Evolutionary conservation across 768 basidiomycete genomes (phyloP).

Genomic region (Candolleomyces aberdarensis): DNA sequence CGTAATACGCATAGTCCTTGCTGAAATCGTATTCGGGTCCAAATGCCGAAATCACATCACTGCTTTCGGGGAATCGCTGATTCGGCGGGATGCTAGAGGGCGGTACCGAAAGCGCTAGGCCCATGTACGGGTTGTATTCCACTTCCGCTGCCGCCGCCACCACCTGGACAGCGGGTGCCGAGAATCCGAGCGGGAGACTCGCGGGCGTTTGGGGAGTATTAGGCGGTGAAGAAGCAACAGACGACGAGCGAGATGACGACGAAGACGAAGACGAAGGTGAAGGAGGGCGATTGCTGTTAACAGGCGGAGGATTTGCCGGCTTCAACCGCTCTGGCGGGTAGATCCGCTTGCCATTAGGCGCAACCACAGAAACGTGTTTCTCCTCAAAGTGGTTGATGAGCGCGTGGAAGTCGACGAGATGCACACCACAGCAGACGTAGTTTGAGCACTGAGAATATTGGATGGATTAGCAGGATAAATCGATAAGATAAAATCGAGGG

Average conservation of each 20-base stretch:
- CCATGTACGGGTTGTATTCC: not conserved
- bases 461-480: not conserved
- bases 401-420: conserved; percentile 45
- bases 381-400: conserved; percentile 52
- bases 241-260: conserved; percentile 17
- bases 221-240: conserved; percentile 15
- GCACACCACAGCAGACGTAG: conserved; percentile 47
- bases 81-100: not conserved
- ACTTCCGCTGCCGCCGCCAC: not conserved
- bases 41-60: conserved; percentile 8
- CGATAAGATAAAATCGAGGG: not conserved
- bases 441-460: conserved; percentile 24
- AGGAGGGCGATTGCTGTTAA: not conserved
- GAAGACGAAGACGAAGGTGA: conserved; percentile 13
- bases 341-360: conserved; percentile 27
- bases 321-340: conserved; percentile 23
- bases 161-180: not conserved
- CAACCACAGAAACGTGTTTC: conserved; percentile 22
- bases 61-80: not conserved
- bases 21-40: conserved; percentile 11
- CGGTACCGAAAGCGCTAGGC: not conserved
- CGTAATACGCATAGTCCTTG: conserved; percentile 8
- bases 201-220: conserved; percentile 9
- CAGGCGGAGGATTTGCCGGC: conserved; percentile 3
- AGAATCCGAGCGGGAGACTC: not conserved